Percentiles rank a stretch among this genome's conserved stretches.
Evolutionary conservation across 129 eudicot species (phyloP).

Genomic region (Cynara cardunculus): DNA sequence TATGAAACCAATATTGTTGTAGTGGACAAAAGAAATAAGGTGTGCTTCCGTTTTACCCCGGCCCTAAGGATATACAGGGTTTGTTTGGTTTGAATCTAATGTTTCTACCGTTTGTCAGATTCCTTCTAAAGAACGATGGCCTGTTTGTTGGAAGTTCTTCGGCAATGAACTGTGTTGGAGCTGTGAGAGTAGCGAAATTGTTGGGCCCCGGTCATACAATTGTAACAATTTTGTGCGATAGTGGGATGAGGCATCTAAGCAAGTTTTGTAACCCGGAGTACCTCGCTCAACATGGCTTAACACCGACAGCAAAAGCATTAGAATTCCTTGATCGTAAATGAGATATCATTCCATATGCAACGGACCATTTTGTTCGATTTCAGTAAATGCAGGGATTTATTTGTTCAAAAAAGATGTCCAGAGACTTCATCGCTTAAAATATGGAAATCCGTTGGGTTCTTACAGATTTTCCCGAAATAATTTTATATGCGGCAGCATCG

Average conservation of each 20-base stretch:
- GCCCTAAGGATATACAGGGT: too few species aligned
- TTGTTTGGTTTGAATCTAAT: background rate
- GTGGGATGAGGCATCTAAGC: conserved; percentile 93
- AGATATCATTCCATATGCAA: background rate
- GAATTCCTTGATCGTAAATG: conserved; percentile 54
- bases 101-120: conserved; percentile 39
- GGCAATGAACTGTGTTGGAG: conserved; percentile 99
- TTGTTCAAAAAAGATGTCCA: background rate
- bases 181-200: conserved; percentile 69
- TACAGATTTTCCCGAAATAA: background rate
- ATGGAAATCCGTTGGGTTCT: background rate
- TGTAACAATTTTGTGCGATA: conserved; percentile 78
- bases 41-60: background rate
- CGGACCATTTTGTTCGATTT: background rate
- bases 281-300: conserved; percentile 62
- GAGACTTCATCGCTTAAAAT: background rate
- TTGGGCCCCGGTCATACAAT: conserved; percentile 88
- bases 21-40: background rate
- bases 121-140: conserved; percentile 75
- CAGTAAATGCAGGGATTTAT: background rate
- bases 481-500: too few species aligned
- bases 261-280: conserved; percentile 69
- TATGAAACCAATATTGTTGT: background rate
- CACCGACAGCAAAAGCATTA: conserved; percentile 61
- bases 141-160: conserved; percentile 96